phyloP scores from a whole-genome alignment of 345 rosid genomes.

The Odontarrhena argentea region DNA sequence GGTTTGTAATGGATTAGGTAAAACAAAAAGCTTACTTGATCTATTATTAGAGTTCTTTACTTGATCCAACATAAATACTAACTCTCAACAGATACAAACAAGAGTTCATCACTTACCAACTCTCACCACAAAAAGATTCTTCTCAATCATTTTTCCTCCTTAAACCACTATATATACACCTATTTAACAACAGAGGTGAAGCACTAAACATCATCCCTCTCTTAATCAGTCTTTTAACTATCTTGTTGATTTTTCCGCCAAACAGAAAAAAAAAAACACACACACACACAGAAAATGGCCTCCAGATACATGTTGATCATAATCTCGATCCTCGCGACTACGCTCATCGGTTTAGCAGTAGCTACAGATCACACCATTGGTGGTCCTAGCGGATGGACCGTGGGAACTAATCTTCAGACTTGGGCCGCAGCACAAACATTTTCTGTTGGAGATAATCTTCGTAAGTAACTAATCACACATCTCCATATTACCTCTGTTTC shows the following conservation, averaged over 20 bases:
- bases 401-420: slow-evolving; percentile 45
- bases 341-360: slow-evolving; percentile 50
- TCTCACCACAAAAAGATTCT: slow-evolving; percentile 34
- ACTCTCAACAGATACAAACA: slow-evolving; percentile 38
- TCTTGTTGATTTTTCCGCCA: not conserved
- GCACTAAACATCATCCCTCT: slow-evolving; percentile 33
- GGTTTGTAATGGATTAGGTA: slow-evolving; percentile 35
- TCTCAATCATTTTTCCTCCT: slow-evolving; percentile 10
- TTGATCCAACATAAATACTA: slow-evolving; percentile 42
- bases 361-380: slow-evolving; percentile 69
- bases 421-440: slow-evolving; percentile 65
- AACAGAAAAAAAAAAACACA: not conserved
- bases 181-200: slow-evolving; percentile 3
- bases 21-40: slow-evolving; percentile 6
- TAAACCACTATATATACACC: slow-evolving; percentile 31
- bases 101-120: slow-evolving; percentile 34
- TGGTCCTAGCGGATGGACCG: slow-evolving; percentile 69
- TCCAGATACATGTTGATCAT: slow-evolving; percentile 30
- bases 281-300: slow-evolving; percentile 25
- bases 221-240: slow-evolving; percentile 18
- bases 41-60: slow-evolving; percentile 38
- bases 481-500: not conserved
- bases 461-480: slow-evolving; percentile 53
- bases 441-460: slow-evolving; percentile 60
- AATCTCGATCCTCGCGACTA: slow-evolving; percentile 38